A percentile compares a stretch with the other conserved stretches of the same genome.
Evolutionary conservation across 1,284 basidiomycete genomes (phyloP).

Genomic region (Naganishia liquefaciens): DNA sequence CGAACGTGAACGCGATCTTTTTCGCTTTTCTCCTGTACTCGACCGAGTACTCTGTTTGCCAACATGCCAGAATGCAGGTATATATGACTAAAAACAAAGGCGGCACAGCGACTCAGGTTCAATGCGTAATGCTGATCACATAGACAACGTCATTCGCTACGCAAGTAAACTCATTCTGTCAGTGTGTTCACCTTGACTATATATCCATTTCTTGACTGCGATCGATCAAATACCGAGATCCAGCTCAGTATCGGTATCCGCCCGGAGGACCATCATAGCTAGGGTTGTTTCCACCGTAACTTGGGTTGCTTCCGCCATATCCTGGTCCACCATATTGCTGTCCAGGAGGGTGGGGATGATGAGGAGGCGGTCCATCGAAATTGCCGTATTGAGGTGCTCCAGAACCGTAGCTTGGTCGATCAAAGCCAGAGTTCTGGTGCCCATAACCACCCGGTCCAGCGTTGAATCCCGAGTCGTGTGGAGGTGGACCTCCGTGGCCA

Average conservation of each 20-base stretch:
- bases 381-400: slow-evolving; percentile 21
- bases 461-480: slow-evolving; percentile 18
- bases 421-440: slow-evolving; percentile 11
- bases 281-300: background rate
- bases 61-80: too few species aligned
- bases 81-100: too few species aligned
- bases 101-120: too few species aligned
- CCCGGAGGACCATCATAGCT: slow-evolving; percentile 4
- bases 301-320: slow-evolving; percentile 7
- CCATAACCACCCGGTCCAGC: slow-evolving; percentile 15
- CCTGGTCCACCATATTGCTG: slow-evolving; percentile 20
- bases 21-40: too few species aligned
- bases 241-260: slow-evolving; percentile 8
- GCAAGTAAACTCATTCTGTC: too few species aligned
- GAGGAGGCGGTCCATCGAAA: slow-evolving; percentile 17
- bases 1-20: too few species aligned
- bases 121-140: too few species aligned
- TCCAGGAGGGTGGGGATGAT: slow-evolving; percentile 15
- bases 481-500: slow-evolving; percentile 19
- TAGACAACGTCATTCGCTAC: too few species aligned
- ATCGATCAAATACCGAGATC: too few species aligned
- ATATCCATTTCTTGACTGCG: too few species aligned
- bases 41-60: too few species aligned
- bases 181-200: too few species aligned
- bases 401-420: slow-evolving; percentile 6